Evolutionary conservation across 176 grass and related monocot species (phyloP), one percentile per base, ranked within the genome.

Genomic region (Juncus inflexus): DNA sequence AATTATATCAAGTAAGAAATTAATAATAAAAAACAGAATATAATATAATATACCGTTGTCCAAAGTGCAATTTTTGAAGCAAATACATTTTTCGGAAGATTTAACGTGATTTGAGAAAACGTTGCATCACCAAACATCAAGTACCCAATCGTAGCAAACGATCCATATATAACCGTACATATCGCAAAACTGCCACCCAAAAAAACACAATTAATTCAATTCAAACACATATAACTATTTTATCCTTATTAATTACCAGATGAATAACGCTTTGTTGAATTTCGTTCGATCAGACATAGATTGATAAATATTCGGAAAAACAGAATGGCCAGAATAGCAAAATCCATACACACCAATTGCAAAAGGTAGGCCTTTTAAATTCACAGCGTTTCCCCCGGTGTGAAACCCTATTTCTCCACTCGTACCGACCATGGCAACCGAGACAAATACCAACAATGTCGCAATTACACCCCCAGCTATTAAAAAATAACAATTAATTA

Each of bases 281-380:
- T 96, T 90, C 28, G 58, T 83, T 63, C 84, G 84, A 77, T 96
- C 84, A 6, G 92, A 91, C 92, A 96, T 96, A 35, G 84, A 91
- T 51, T 89, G 87, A 70, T 96, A 96, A 65, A 96, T 91, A 79
- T 91, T 96, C 47, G 92, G 91, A 86, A 96, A 91, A 4, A 96
- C 87, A 2, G 92, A 68, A 62, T 96, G 92, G 15, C 92, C 87
- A 37, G 79, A 81, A 68, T 81, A 91, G 67, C 92, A 96, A 76
- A 91, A 96, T 60, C 92, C 92, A 79, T 91, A 91, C 50, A 96
- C 63, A 62, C 92, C 92, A 69, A 96, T 86, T 42, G 87, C 79
- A 72, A 91, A 91, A 77, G 87, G 87, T 65, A 96, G 57, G 45
- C 92, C 87, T 28, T 76, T 63, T 82, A 70, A 96, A 38, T 89